phyloP scores from a whole-genome alignment of 192 early-diverging fungal genomes.

The Dimargaris cristalligena region DNA sequence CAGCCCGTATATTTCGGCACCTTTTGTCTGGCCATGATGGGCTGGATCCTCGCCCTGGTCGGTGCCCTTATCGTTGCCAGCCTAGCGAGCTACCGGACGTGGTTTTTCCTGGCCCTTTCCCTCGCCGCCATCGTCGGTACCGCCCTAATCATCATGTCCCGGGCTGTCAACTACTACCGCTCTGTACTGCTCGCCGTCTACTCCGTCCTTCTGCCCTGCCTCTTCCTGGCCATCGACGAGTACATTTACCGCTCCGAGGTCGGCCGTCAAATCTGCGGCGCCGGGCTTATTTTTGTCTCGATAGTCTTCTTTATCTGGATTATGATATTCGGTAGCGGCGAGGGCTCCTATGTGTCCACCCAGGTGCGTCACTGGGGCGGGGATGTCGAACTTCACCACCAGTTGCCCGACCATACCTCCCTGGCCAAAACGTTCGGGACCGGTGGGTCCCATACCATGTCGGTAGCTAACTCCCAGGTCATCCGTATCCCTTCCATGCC shows the following conservation, averaged over 20 bases:
- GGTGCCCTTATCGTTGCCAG: constrained; percentile 21
- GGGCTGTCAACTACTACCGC: constrained; percentile 8
- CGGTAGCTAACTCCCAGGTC: constrained; percentile 24
- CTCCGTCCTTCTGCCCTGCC: constrained; percentile 20
- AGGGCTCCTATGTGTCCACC: constrained; percentile 30
- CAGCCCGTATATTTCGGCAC: constrained; percentile 11
- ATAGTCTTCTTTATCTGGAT: constrained; percentile 46
- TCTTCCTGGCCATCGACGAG: constrained; percentile 21
- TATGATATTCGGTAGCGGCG: constrained; percentile 44
- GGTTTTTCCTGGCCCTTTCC: constrained; percentile 27
- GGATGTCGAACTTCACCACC: constrained; percentile 19
- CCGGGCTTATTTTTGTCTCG: constrained; percentile 28
- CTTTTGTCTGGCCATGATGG: constrained; percentile 11
- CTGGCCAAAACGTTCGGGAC: constrained; percentile 19
- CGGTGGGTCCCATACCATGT: constrained; percentile 14
- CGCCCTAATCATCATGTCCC: constrained; percentile 8
- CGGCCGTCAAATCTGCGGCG: constrained; percentile 25
- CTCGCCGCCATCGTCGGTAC: background rate
- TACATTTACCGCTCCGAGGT: constrained; percentile 27
- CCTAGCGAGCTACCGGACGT: constrained; percentile 19
- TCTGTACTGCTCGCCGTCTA: constrained; percentile 2
- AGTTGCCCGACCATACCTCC: constrained; percentile 12
- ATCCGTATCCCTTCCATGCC: constrained; percentile 19
- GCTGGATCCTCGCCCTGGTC: constrained; percentile 17
- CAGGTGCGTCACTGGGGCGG: constrained; percentile 21